These are phyloP conservation scores for Uronychia setigera DNA, from an alignment of 73 alveolate genomes.

Conservation along the genomic window DNA sequence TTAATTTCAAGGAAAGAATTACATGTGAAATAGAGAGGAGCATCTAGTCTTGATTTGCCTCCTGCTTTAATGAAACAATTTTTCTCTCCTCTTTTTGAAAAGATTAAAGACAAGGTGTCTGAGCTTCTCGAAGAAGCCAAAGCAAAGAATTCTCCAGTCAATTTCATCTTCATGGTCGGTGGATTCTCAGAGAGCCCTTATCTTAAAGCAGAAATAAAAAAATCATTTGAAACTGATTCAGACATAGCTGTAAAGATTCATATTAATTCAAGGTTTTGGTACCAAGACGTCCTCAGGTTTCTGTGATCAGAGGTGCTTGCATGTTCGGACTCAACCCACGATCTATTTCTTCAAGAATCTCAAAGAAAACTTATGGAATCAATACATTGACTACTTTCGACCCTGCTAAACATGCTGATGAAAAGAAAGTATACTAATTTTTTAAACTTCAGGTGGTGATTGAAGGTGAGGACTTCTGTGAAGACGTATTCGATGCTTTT, in stretches of 20 bases:
- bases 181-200: constrained; percentile 98
- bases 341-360: constrained; percentile 95
- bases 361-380: constrained; percentile 97
- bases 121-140: constrained; percentile 84
- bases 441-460: constrained; percentile 52
- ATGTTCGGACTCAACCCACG: constrained; percentile 98
- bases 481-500: constrained; percentile 98
- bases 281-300: constrained; percentile 97
- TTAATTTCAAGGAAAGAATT: constrained; percentile 12
- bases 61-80: constrained; percentile 94
- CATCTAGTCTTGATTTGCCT: constrained; percentile 92
- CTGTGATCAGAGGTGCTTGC: constrained; percentile 98
- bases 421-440: constrained; percentile 77
- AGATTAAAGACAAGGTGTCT: constrained; percentile 89
- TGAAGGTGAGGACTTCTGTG: constrained; percentile 99
- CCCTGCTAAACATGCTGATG: constrained; percentile 97
- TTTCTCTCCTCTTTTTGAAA: constrained; percentile 93
- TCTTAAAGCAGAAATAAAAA: constrained; percentile 94
- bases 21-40: constrained; percentile 92
- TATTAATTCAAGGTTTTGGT: constrained; percentile 86
- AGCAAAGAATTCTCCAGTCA: constrained; percentile 84
- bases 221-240: constrained; percentile 84
- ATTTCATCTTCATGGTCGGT: constrained; percentile 98
- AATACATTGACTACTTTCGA: constrained; percentile 97
- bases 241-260: not conserved